Base-by-base conservation (phyloP, 2,329 filamentous ascomycete genomes). In the Torrubiellomyces zombiae region DNA sequence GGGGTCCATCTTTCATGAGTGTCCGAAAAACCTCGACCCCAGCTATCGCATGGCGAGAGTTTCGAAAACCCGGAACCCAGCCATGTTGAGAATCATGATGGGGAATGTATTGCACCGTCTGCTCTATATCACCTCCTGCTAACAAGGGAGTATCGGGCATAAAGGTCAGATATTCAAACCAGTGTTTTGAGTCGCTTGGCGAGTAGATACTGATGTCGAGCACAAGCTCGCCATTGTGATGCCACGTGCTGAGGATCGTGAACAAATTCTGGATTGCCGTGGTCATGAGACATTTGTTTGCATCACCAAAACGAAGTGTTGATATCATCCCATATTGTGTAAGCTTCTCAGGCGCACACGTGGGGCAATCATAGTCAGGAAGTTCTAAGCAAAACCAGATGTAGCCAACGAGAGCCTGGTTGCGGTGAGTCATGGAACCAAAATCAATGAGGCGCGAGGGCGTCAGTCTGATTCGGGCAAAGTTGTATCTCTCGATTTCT, bases 121-220 rank as follows among this genome's bases (percentile, higher is more conserved):
- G 1, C n/a, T 18, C 1, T n/a, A 21, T 6, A 21, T 42, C 42
- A 35, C 27, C 23, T 16, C 17, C 18, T 17, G 22, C 23, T 35
- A 32, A 38, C 26, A 29, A 38, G 33, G 16, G 39, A 18, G 26
- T 32, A 23, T 44, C 38, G 23, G 39, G 25, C 12, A 20, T 22
- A 19, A 44, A 39, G 20, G 10, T 37, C 3, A 45, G 30, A 20
- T 53, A 43, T 28, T 43, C 44, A 30, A 49, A 50, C 35, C 34
- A 51, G 32, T 52, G 42, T 23, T 48, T 30, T 8, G 22, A 38
- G 38, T 53, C 45, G 28, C 47, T 51, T 9, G 42, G 45, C 24
- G 43, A 49, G 20, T 44, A 38, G 3, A 31, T 39, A 27, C 44
- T 46, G 11, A 51, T 29, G 32, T 53, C 50, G 30, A 53, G 33